Conservation (phyloP, 208 protist genomes). For the Trypanosoma boissoni region DNA sequence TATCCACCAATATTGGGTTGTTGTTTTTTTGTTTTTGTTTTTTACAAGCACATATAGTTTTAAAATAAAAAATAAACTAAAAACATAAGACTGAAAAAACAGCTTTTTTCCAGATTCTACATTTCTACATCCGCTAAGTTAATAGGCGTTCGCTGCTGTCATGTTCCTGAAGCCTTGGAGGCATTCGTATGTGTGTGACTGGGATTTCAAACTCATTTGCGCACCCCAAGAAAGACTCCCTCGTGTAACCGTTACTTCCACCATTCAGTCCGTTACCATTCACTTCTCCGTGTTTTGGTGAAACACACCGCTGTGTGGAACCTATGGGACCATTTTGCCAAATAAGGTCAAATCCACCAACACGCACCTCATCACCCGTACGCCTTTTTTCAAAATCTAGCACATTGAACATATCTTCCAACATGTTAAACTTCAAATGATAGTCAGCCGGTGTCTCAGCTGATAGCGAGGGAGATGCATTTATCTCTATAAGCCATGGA, state of each 20-base stretch:
- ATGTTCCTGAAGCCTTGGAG: slow-evolving; percentile 71
- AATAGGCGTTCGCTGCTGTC: slow-evolving; percentile 72
- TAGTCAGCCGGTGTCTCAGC: slow-evolving; percentile 94
- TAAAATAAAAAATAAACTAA: slow-evolving; percentile 6
- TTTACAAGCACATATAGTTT: slow-evolving; percentile 20
- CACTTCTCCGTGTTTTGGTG: background rate
- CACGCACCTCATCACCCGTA: slow-evolving; percentile 64
- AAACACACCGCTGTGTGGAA: slow-evolving; percentile 11
- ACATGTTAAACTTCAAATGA: slow-evolving; percentile 94
- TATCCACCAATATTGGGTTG: too few species aligned
- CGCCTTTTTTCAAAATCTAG: slow-evolving; percentile 84
- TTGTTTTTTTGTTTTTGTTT: background rate
- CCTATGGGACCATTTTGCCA: slow-evolving; percentile 77
- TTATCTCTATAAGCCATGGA: slow-evolving; percentile 91
- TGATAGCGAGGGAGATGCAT: slow-evolving; percentile 90
- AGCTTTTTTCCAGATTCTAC: background rate
- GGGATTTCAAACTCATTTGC: slow-evolving; percentile 85
- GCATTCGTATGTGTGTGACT: slow-evolving; percentile 77
- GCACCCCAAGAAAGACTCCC: slow-evolving; percentile 72
- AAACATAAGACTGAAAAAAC: slow-evolving; percentile 9
- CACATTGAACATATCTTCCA: slow-evolving; percentile 92
- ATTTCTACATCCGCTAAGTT: too few species aligned
- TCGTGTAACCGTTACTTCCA: slow-evolving; percentile 5
- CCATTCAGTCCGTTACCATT: slow-evolving; percentile 15
- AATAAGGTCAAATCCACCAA: slow-evolving; percentile 91